phyloP scores from a whole-genome alignment of 1,284 basidiomycete species.

The Golubevia sp. region DNA sequence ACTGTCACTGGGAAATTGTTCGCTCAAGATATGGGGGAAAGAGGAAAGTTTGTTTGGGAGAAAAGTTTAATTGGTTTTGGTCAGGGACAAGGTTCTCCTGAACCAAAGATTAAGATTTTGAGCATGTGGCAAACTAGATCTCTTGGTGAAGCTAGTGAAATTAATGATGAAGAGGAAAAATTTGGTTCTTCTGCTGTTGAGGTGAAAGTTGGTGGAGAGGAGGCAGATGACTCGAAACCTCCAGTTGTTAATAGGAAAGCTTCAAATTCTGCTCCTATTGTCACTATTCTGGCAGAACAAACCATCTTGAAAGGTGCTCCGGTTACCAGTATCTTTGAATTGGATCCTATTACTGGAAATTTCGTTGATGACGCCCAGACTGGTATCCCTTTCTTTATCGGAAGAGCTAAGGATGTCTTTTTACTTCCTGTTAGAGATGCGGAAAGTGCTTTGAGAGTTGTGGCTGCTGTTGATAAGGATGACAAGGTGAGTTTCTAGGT shows the following conservation, averaged over 20 bases:
- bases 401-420: slow-evolving; percentile 33
- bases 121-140: slow-evolving; percentile 38
- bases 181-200: not conserved
- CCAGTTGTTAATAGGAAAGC: slow-evolving; percentile 23
- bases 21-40: slow-evolving; percentile 35
- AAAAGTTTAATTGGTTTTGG: slow-evolving; percentile 55
- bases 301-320: slow-evolving; percentile 18
- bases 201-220: not conserved
- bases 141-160: slow-evolving; percentile 14
- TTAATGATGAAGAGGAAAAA: not conserved
- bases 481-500: not conserved
- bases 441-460: slow-evolving; percentile 10
- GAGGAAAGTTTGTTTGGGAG: slow-evolving; percentile 48
- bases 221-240: not conserved
- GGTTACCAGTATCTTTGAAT: slow-evolving; percentile 48
- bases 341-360: slow-evolving; percentile 53
- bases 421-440: slow-evolving; percentile 32
- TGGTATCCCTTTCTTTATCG: slow-evolving; percentile 28
- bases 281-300: slow-evolving; percentile 48
- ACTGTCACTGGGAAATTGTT: slow-evolving; percentile 52
- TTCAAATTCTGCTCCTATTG: slow-evolving; percentile 16
- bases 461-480: not conserved
- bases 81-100: slow-evolving; percentile 37
- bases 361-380: slow-evolving; percentile 21
- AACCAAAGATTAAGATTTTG: slow-evolving; percentile 38